Conservation (phyloP, 2,329 filamentous ascomycete species). For the Paramyrothecium sp. region DNA sequence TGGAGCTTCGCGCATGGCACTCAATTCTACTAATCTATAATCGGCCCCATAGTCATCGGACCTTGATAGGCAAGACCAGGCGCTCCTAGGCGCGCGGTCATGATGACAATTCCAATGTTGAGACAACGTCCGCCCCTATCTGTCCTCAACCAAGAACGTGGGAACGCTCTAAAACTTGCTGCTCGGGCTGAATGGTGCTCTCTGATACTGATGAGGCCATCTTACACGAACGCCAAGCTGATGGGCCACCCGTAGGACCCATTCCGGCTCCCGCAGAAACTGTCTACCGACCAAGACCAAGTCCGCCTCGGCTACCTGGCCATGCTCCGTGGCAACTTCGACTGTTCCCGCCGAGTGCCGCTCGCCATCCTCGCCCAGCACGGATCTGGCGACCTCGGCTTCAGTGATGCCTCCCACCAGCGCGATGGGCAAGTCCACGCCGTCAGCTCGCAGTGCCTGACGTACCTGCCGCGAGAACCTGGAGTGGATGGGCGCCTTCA, state of each 20-base stretch:
- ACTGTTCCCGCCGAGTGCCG: constrained; percentile 21
- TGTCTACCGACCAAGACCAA: constrained; percentile 72
- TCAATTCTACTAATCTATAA: no score
- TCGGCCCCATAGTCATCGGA: no score
- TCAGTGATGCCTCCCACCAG: constrained; percentile 73
- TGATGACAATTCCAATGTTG: no score
- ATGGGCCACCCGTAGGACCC: constrained; percentile 71
- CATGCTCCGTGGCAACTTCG: constrained; percentile 38
- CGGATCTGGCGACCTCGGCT: constrained; percentile 63
- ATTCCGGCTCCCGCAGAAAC: constrained; percentile 79
- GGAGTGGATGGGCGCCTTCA: constrained; percentile 69
- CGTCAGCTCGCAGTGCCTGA: constrained; percentile 53
- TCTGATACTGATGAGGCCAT: constrained; percentile 65
- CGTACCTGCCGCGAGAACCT: constrained; percentile 72
- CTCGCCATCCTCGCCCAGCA: constrained; percentile 45
- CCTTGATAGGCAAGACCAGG: no score
- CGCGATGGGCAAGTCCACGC: constrained; percentile 60
- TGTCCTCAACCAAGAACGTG: no score
- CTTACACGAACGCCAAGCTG: constrained; percentile 69
- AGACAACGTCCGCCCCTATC: no score
- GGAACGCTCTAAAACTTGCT: no score
- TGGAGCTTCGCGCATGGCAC: no score
- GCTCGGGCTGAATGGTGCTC: not conserved
- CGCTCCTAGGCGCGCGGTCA: no score
- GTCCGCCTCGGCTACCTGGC: constrained; percentile 52